Base-by-base conservation (phyloP, 2,329 filamentous ascomycete genomes). In the Aspergillus terreus region DNA sequence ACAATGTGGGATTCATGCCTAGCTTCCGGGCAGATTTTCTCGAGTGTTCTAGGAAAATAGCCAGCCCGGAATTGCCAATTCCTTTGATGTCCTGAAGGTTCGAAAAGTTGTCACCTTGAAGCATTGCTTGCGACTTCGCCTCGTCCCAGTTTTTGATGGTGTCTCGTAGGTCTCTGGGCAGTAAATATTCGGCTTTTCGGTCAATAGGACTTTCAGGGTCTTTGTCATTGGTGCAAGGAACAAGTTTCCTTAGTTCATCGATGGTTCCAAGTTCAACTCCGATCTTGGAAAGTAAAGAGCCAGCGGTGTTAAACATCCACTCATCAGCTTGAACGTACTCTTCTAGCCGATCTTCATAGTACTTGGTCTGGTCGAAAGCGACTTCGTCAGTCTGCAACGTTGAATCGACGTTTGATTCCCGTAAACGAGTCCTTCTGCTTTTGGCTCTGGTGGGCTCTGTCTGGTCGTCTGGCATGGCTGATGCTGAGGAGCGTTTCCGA, bases 401-500 rank as follows among this genome's bases (percentile, higher is more conserved):
- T 25, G 67, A 65, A 30, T 82, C 80, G 6, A 72, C 74, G 46
- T 78, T 72, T 7, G 80, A 80, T 56, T 84, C 82, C 54, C 83
- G 76, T 27, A 82, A 81, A 47, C 82, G 78, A 15, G 83, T 78
- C 33, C 83, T 77, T 60, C 83, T 82, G 63, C 82, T 85, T 60
- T 82, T 82, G 11, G 73, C 71, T 44, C 83, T 76, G 17, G 78
- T 76, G 46, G 79, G 79, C 54, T 85, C 82, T 11, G 71, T 71
- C 11, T 74, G 75, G 47, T 85, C 83, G 2, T 82, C 76, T 25
- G 84, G 73, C 9, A 79, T 81, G 45, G 82, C 79, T 17, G 79
- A 81, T 47, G 83, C 80, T 12, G 80, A 81, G 2, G 82, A 85
- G 51, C 83, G 74, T 65, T 86, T 86, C 17, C 83, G 76, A 19